phyloP scores from a whole-genome alignment of 2,329 filamentous ascomycete genomes.

The Calonectria pseudoturangicola region DNA sequence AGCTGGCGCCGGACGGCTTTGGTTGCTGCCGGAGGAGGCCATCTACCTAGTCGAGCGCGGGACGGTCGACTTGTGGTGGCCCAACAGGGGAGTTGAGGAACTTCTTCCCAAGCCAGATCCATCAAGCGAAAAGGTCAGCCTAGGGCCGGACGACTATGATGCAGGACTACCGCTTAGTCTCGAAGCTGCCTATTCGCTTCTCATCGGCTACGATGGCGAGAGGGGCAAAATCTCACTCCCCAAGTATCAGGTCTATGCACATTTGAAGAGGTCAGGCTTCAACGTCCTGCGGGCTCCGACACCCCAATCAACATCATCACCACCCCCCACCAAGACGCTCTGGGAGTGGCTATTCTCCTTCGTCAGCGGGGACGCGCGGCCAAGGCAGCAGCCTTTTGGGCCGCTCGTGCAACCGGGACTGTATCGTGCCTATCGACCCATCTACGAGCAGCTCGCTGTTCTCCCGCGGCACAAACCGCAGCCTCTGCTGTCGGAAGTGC shows the following conservation, averaged over 20 bases:
- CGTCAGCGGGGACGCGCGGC: conserved; percentile 56
- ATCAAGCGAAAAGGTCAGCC: conserved; percentile 46
- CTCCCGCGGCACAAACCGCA: conserved; percentile 81
- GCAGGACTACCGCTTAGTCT: conserved; percentile 89
- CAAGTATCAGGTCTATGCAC: conserved; percentile 90
- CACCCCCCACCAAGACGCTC: conserved; percentile 57
- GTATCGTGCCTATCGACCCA: conserved; percentile 79
- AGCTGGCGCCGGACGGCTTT: conserved; percentile 78
- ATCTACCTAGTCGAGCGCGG: conserved; percentile 93
- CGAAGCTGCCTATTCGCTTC: conserved; percentile 90
- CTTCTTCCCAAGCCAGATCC: conserved; percentile 63
- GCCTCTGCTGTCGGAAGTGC: conserved; percentile 52
- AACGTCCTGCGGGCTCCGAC: conserved; percentile 80
- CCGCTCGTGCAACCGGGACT: conserved; percentile 78
- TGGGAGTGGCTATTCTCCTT: conserved; percentile 74
- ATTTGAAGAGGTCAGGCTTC: conserved; percentile 89
- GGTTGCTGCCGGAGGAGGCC: conserved; percentile 94
- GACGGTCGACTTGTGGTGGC: conserved; percentile 91
- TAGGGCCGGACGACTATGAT: conserved; percentile 68
- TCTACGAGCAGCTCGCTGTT: conserved; percentile 86
- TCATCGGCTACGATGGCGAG: conserved; percentile 82
- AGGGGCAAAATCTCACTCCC: conserved; percentile 80
- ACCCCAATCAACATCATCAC: conserved; percentile 42
- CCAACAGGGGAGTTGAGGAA: conserved; percentile 71
- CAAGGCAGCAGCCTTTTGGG: conserved; percentile 64